Percentiles rank a stretch among this genome's conserved stretches.
These are phyloP conservation scores for Hansfordia pulvinata DNA, from an alignment of 2,329 filamentous ascomycete genomes.

Conservation along the genomic window DNA sequence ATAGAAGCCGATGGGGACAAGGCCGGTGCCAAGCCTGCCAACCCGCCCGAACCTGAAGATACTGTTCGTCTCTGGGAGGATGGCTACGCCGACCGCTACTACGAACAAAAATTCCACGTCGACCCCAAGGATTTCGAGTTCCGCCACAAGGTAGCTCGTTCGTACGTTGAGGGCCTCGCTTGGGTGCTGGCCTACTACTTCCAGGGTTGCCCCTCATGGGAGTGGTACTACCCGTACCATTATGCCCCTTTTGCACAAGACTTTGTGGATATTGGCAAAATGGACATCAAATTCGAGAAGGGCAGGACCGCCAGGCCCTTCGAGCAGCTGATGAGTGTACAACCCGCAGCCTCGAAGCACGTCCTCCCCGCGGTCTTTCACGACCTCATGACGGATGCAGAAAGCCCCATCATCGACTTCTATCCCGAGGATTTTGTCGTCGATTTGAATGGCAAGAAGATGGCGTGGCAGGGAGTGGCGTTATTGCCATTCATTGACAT, in stretches of 20 bases:
- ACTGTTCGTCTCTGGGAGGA: slow-evolving; percentile 88
- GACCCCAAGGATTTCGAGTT: slow-evolving; percentile 72
- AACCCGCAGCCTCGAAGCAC: slow-evolving; percentile 86
- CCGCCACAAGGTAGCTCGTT: slow-evolving; percentile 72
- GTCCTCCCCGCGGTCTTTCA: slow-evolving; percentile 83
- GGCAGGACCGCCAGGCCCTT: slow-evolving; percentile 81
- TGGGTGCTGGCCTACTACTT: slow-evolving; percentile 98
- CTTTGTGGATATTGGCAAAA: slow-evolving; percentile 69
- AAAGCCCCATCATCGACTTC: slow-evolving; percentile 93
- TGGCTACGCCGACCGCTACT: slow-evolving; percentile 90
- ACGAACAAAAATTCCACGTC: slow-evolving; percentile 89
- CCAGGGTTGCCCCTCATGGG: slow-evolving; percentile 96
- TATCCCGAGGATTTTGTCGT: slow-evolving; percentile 90
- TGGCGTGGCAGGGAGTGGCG: slow-evolving; percentile 93
- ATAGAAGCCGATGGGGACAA: slow-evolving; percentile 47
- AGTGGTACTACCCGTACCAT: slow-evolving; percentile 98
- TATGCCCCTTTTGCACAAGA: slow-evolving; percentile 96
- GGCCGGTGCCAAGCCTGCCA: slow-evolving; percentile 38
- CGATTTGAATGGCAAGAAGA: slow-evolving; percentile 95
- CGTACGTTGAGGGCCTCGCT: slow-evolving; percentile 88
- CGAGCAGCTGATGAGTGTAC: slow-evolving; percentile 95
- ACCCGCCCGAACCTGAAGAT: slow-evolving; percentile 57
- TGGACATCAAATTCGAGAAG: slow-evolving; percentile 71
- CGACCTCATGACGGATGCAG: slow-evolving; percentile 72
- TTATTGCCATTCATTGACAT: slow-evolving; percentile 95